Evolutionary conservation across 2,329 filamentous ascomycete genomes (phyloP).

Genomic region (Botryotinia convoluta): DNA sequence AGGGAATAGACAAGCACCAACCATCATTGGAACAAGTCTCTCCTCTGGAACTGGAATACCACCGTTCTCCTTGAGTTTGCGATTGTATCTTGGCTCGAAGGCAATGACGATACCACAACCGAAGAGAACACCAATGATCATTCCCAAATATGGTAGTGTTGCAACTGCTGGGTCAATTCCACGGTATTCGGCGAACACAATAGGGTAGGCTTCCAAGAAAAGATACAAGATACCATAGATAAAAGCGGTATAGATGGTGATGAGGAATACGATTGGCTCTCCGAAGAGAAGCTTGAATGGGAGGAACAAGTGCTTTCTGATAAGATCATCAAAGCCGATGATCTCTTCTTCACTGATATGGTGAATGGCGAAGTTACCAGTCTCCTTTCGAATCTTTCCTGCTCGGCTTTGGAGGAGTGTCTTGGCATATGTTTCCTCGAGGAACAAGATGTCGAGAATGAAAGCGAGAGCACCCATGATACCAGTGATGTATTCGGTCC

Average conservation of each 20-base stretch:
- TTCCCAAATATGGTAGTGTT: slow-evolving; percentile 34
- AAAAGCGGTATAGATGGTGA: slow-evolving; percentile 50
- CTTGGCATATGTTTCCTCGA: slow-evolving; percentile 51
- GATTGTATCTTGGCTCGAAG: slow-evolving; percentile 61
- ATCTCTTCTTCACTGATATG: slow-evolving; percentile 41
- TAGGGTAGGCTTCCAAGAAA: slow-evolving; percentile 50
- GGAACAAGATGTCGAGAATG: slow-evolving; percentile 42
- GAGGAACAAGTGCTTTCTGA: slow-evolving; percentile 28
- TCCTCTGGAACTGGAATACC: slow-evolving; percentile 39
- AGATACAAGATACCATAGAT: slow-evolving; percentile 52
- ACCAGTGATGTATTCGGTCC: slow-evolving; percentile 54
- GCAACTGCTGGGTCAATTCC: slow-evolving; percentile 39
- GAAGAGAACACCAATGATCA: slow-evolving; percentile 62
- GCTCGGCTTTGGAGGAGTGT: slow-evolving; percentile 50
- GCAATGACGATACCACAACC: slow-evolving; percentile 64
- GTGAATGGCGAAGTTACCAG: slow-evolving; percentile 39
- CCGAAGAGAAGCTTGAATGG: slow-evolving; percentile 55
- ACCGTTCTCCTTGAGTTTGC: slow-evolving; percentile 38
- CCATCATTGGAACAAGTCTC: slow-evolving; percentile 43
- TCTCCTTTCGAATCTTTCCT: slow-evolving; percentile 43
- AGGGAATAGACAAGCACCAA: slow-evolving; percentile 41
- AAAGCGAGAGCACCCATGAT: slow-evolving; percentile 47
- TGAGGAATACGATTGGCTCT: slow-evolving; percentile 61
- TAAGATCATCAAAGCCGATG: slow-evolving; percentile 39
- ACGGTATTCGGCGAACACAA: slow-evolving; percentile 43